Evolutionary conservation across 352 stramenopile genomes (phyloP).

Genomic region (Globisporangium alternatum): DNA sequence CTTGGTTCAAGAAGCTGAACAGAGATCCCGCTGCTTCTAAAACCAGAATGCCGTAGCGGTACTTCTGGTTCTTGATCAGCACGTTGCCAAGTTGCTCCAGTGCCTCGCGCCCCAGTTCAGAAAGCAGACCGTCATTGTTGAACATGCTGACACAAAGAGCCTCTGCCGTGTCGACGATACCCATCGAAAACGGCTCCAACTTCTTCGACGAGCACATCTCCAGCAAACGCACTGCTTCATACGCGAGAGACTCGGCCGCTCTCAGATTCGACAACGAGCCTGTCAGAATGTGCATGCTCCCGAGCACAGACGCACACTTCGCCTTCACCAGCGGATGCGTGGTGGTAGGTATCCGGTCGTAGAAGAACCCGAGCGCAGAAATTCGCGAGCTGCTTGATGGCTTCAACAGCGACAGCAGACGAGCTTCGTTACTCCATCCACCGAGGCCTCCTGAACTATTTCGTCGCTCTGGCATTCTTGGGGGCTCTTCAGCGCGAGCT

Average conservation of each 20-base stretch:
- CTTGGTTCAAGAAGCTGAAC: constrained; percentile 69
- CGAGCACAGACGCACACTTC: constrained; percentile 64
- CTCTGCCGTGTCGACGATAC: constrained; percentile 13
- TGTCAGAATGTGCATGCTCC: constrained; percentile 45
- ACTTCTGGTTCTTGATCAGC: constrained; percentile 86
- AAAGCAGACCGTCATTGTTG: constrained; percentile 73
- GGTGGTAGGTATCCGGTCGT: constrained; percentile 42
- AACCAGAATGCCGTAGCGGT: constrained; percentile 79
- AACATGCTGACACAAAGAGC: constrained; percentile 58
- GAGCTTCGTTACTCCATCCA: constrained; percentile 39
- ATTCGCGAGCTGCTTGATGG: constrained; percentile 37
- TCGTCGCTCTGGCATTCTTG: constrained; percentile 9
- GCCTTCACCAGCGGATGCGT: constrained; percentile 70
- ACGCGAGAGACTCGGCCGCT: constrained; percentile 63
- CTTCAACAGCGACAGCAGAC: constrained; percentile 51
- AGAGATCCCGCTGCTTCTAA: constrained; percentile 65
- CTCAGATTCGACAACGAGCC: constrained; percentile 49
- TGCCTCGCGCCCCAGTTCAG: constrained; percentile 61
- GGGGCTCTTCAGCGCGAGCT: constrained; percentile 2
- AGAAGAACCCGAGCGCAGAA: constrained; percentile 52
- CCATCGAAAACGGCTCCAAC: constrained; percentile 20
- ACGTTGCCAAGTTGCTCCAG: constrained; percentile 75
- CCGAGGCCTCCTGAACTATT: constrained; percentile 28
- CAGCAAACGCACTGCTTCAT: constrained; percentile 72
- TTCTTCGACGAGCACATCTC: constrained; percentile 43